Conservation (phyloP, 805 yeast species). For the Wickerhamiella brachini region DNA sequence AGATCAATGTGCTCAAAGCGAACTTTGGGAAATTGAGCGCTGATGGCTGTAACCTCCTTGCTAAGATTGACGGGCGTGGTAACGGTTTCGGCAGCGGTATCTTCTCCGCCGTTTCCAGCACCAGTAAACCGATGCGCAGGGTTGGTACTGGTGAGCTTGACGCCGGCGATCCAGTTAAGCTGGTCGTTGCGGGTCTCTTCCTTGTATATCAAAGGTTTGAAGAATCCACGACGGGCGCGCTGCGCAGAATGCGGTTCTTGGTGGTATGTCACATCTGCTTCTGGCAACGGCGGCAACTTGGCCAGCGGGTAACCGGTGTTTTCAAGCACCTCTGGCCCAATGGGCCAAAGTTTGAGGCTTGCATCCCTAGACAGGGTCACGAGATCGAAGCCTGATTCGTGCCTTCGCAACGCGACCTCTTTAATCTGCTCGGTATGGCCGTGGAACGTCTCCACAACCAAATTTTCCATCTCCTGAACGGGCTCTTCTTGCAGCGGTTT, state of each 20-base stretch:
- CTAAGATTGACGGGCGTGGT: conserved; percentile 51
- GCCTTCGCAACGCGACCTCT: conserved; percentile 78
- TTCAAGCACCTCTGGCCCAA: conserved; percentile 35
- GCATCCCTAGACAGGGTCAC: conserved; percentile 91
- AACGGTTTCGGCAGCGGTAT: not conserved
- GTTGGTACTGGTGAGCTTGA: conserved; percentile 38
- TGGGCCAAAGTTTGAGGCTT: conserved; percentile 73
- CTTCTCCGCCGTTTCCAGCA: conserved; percentile 11
- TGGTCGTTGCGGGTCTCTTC: conserved; percentile 5
- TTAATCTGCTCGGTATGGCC: conserved; percentile 79
- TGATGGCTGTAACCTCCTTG: conserved; percentile 80
- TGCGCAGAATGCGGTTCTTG: not conserved
- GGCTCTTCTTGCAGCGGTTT: conserved; percentile 29
- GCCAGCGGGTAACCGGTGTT: conserved; percentile 23
- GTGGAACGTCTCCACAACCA: conserved; percentile 45
- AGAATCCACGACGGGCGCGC: conserved; percentile 3
- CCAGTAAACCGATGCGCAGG: not conserved
- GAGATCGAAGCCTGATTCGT: conserved; percentile 75
- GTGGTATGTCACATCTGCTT: conserved; percentile 6
- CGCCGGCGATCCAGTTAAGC: conserved; percentile 87
- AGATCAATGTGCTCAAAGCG: conserved; percentile 80
- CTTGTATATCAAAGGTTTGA: conserved; percentile 6
- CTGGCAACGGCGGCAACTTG: conserved; percentile 1
- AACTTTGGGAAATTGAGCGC: conserved; percentile 78
- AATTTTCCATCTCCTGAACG: conserved; percentile 12